Evolutionary conservation across 2,329 filamentous ascomycete genomes (phyloP).

Genomic region (Tricladium varicosporioides): DNA sequence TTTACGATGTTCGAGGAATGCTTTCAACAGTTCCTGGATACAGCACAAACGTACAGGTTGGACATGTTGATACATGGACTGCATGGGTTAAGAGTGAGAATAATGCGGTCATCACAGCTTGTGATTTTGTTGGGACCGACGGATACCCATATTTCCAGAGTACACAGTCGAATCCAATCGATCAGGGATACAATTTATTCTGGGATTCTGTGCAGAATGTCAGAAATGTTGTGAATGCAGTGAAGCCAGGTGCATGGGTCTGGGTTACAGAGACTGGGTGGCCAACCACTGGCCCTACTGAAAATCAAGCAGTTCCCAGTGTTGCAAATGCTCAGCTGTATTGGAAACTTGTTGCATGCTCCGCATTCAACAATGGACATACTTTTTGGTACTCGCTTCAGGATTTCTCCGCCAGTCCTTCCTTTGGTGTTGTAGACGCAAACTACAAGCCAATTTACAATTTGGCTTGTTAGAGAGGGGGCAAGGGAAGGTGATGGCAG

Average conservation of each 20-base stretch:
- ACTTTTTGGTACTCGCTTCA: slow-evolving; percentile 63
- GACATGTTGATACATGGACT: slow-evolving; percentile 70
- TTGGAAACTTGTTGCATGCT: slow-evolving; percentile 62
- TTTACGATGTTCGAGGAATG: slow-evolving; percentile 52
- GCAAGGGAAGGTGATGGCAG: background rate
- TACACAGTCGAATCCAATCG: slow-evolving; percentile 53
- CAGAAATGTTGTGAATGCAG: slow-evolving; percentile 37
- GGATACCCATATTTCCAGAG: slow-evolving; percentile 67
- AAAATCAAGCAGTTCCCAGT: slow-evolving; percentile 54
- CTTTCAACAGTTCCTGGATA: slow-evolving; percentile 45
- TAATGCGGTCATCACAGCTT: slow-evolving; percentile 56
- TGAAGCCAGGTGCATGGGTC: slow-evolving; percentile 51
- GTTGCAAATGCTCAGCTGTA: slow-evolving; percentile 60
- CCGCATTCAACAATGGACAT: slow-evolving; percentile 50
- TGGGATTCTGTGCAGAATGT: slow-evolving; percentile 36
- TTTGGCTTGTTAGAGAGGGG: slow-evolving; percentile 22
- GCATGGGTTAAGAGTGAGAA: slow-evolving; percentile 59
- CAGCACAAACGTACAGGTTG: slow-evolving; percentile 52
- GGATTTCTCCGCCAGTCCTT: slow-evolving; percentile 45
- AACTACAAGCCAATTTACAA: slow-evolving; percentile 27
- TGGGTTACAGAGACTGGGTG: slow-evolving; percentile 62
- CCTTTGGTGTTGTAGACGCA: slow-evolving; percentile 39
- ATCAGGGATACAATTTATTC: slow-evolving; percentile 55
- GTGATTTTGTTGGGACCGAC: slow-evolving; percentile 64
- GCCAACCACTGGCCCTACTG: slow-evolving; percentile 54